Base-by-base conservation (phyloP, 2,329 filamentous ascomycete species). In the Pestalotiopsis sp. region DNA sequence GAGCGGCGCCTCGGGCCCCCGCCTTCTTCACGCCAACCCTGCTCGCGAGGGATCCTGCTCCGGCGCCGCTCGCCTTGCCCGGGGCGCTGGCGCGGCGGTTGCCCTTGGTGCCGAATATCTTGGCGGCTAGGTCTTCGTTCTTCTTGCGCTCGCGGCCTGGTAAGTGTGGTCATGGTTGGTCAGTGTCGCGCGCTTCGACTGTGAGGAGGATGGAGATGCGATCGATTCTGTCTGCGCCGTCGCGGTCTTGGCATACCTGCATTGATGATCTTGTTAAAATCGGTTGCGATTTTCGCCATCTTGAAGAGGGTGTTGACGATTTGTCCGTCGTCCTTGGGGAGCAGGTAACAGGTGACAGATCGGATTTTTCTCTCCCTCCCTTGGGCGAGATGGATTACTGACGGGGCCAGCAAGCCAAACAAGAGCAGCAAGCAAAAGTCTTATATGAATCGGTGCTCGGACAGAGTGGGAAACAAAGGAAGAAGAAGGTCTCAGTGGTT, bases 11-110 rank as follows among this genome's bases (percentile, higher is more conserved):
- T 76, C 78, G 72, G 82, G 80, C 67, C 78, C 45, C 58, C 84
- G 90, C 90, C 88, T 94, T 94, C 75, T 88, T 89, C 64, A 94
- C 85, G 52, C 92, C 92, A 69, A 92, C 90, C 78, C 92, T 88
- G 80, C 90, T 92, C 67, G 92, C 89, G 65, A 94, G 86, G 3
- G 89, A 89, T 75, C 89, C 83, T 65, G 86, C 83, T 65, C 78
- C 75, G 25, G 59, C 27, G n/a, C 23, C 25, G 68, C 78, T 77
- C 70, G 81, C 78, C 75, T 83, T 88, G 68, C 83, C 77, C 6
- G 87, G 86, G 52, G 90, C 86, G 75, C 87, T 91, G 41, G 85
- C 81, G 73, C 90, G 88, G 68, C 86, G 82, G 66, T 80, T 81
- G 76, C 88, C 87, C 72, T 81, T 83, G 61, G 36, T 64, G 73